Percentiles rank a stretch among this genome's conserved stretches.
Conservation (phyloP, 2,329 filamentous ascomycete species). For the Fusarium torreyae region DNA sequence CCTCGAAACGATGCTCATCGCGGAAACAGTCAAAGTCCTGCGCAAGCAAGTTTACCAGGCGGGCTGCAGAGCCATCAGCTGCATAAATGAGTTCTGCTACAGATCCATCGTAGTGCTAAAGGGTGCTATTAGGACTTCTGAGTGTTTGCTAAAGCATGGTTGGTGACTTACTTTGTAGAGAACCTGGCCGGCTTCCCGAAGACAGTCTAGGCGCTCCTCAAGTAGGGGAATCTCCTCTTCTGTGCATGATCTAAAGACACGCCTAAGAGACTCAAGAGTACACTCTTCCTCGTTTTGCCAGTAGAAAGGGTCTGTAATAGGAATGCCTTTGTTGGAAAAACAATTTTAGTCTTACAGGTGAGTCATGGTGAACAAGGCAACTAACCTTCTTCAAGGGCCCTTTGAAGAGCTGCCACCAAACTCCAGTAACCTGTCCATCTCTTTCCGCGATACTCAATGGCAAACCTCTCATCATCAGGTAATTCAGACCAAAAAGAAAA, state of each 20-base stretch:
- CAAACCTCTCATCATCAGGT: constrained; percentile 80
- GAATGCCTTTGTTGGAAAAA: constrained; percentile 71
- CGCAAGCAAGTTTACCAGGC: constrained; percentile 87
- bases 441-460: constrained; percentile 84
- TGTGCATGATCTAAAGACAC: constrained; percentile 89
- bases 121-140: constrained; percentile 10
- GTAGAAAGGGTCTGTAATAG: constrained; percentile 89
- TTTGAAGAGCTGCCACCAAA: constrained; percentile 86
- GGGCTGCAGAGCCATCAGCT: constrained; percentile 84
- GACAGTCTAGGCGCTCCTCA: constrained; percentile 80
- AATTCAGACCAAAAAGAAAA: constrained; percentile 95
- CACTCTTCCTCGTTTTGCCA: constrained; percentile 86
- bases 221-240: constrained; percentile 90
- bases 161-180: constrained; percentile 77
- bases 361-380: constrained; percentile 19
- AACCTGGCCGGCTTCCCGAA: constrained; percentile 86
- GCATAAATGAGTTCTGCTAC: constrained; percentile 80
- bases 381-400: constrained; percentile 87
- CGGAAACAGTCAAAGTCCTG: constrained; percentile 88
- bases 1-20: constrained; percentile 83
- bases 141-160: too few relatives aligned
- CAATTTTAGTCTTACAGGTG: constrained; percentile 8
- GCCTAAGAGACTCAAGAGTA: constrained; percentile 78
- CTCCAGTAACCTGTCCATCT: constrained; percentile 97
- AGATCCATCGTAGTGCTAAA: constrained; percentile 81